These are phyloP conservation scores for Backusella macrospora DNA, from an alignment of 192 early-diverging fungal genomes.

Conservation along the genomic window DNA sequence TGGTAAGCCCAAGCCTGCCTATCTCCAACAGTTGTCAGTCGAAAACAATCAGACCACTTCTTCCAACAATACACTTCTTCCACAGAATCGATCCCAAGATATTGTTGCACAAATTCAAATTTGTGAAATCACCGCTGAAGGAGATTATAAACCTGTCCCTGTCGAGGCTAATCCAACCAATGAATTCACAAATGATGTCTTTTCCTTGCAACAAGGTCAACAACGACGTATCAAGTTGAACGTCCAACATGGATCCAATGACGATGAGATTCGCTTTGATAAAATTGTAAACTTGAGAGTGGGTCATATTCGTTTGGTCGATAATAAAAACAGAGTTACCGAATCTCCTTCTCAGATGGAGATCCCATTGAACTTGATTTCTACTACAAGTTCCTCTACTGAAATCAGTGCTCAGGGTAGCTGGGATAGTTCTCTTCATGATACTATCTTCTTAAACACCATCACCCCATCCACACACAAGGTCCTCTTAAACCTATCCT, in stretches of 20 bases:
- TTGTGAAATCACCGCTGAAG: conserved; percentile 66
- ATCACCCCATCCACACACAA: conserved; percentile 60
- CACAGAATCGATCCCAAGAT: conserved; percentile 52
- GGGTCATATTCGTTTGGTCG: conserved; percentile 51
- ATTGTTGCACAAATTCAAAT: conserved; percentile 64
- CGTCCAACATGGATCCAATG: conserved; percentile 64
- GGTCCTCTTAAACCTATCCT: conserved; percentile 58
- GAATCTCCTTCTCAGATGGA: conserved; percentile 54
- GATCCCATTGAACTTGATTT: conserved; percentile 46
- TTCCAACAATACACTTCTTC: not conserved
- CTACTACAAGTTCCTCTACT: conserved; percentile 49
- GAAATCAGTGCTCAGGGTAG: conserved; percentile 51
- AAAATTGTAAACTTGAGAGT: conserved; percentile 46
- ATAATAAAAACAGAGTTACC: conserved; percentile 59
- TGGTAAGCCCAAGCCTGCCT: conserved; percentile 42
- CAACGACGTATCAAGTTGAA: conserved; percentile 69
- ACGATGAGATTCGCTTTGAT: conserved; percentile 44
- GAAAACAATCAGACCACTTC: not conserved
- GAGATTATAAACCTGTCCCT: conserved; percentile 62
- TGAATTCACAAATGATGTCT: conserved; percentile 47
- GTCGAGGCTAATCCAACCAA: conserved; percentile 46
- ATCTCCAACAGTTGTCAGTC: conserved; percentile 27
- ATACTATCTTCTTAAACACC: conserved; percentile 64
- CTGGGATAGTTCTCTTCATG: conserved; percentile 81
- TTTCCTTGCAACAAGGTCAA: conserved; percentile 73